A percentile compares a stretch with the other conserved stretches of the same genome.
Conservation (phyloP, 495 filamentous ascomycete species). For the Talaromyces liani region DNA sequence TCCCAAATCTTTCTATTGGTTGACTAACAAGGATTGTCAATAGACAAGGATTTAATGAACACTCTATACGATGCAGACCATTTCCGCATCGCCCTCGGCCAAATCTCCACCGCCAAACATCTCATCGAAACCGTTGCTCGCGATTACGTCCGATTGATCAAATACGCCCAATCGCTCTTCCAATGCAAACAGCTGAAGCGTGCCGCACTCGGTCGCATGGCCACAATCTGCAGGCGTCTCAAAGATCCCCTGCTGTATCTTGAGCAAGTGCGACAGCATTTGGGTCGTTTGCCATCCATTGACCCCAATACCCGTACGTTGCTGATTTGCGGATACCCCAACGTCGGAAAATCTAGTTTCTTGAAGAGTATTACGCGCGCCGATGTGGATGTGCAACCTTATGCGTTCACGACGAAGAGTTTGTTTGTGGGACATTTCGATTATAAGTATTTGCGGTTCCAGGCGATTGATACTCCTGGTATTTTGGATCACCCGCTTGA, state of each 20-base stretch:
- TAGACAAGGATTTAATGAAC: constrained; percentile 73
- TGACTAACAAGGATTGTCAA: not conserved
- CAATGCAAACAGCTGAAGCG: constrained; percentile 93
- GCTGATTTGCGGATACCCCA: constrained; percentile 94
- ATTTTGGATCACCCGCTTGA: constrained; percentile 96
- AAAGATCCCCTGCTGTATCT: constrained; percentile 94
- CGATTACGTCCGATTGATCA: constrained; percentile 88
- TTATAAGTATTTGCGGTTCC: constrained; percentile 95
- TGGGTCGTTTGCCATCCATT: constrained; percentile 94
- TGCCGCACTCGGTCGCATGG: constrained; percentile 88
- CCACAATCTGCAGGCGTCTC: constrained; percentile 84
- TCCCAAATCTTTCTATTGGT: not conserved
- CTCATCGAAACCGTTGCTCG: constrained; percentile 91
- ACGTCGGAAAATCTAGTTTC: constrained; percentile 96
- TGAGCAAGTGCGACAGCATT: constrained; percentile 95
- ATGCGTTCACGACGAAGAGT: constrained; percentile 97
- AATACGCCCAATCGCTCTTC: constrained; percentile 94
- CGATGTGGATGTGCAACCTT: constrained; percentile 96
- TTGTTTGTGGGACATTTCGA: constrained; percentile 98
- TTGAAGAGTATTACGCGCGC: constrained; percentile 84
- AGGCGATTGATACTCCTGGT: constrained; percentile 84
- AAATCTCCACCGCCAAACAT: constrained; percentile 91
- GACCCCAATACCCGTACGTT: constrained; percentile 94
- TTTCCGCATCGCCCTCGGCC: constrained; percentile 92
- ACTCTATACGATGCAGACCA: constrained; percentile 96